phyloP scores from a whole-genome alignment of 768 basidiomycete genomes.

The Suillus tomentosus region DNA sequence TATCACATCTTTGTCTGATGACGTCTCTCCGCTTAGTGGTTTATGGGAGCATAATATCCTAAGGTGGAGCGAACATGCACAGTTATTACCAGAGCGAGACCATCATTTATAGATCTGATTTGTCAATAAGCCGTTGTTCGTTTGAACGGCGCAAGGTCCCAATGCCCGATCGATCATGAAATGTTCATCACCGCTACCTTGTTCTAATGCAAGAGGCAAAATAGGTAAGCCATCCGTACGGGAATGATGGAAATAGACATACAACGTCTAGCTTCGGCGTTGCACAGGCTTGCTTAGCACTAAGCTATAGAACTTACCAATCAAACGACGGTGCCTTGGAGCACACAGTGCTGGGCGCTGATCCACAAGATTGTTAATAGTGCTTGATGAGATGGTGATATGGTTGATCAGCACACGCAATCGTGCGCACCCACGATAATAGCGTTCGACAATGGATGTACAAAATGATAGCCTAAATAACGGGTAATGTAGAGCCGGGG shows the following conservation, averaged over 20 bases:
- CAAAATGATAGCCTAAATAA: not conserved
- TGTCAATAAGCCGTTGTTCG: not conserved
- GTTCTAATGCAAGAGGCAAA: not conserved
- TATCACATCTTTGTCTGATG: not conserved
- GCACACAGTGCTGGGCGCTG: not conserved
- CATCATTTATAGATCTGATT: not conserved
- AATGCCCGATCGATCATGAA: too few relatives aligned
- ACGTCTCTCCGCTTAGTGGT: not conserved
- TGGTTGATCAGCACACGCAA: not conserved
- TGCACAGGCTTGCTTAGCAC: not conserved
- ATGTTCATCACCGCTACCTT: not conserved
- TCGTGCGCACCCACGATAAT: not conserved
- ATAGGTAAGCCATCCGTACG: not conserved
- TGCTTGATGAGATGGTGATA: not conserved
- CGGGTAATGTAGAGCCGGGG: not conserved
- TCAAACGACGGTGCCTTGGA: not conserved
- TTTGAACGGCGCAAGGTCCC: not conserved
- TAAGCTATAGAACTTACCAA: not conserved
- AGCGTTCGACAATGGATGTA: not conserved
- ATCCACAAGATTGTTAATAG: conserved; percentile 1
- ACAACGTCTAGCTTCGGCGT: not conserved
- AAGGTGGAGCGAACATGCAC: not conserved
- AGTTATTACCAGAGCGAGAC: not conserved
- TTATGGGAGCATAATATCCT: not conserved
- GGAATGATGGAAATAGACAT: not conserved